A percentile compares a stretch with the other conserved stretches of the same genome.
Conservation (phyloP, 2,329 filamentous ascomycete species). For the Botrytis galanthina region DNA sequence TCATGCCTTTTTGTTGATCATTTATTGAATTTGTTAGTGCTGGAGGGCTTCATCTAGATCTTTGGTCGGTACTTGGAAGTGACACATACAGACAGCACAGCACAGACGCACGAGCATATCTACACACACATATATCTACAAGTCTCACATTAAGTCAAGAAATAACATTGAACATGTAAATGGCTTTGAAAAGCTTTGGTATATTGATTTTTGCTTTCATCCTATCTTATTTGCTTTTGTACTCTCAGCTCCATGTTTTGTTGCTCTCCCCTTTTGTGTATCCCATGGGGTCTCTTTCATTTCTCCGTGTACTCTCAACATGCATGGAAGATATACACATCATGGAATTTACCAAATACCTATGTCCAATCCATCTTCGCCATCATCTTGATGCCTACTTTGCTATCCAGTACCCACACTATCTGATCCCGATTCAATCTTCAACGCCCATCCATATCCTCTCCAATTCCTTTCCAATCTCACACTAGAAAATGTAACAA, state of each 20-base stretch:
- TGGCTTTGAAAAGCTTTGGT: neutral
- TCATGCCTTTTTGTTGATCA: neutral
- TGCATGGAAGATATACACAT: conserved; percentile 14
- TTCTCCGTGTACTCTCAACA: neutral
- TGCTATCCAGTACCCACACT: neutral
- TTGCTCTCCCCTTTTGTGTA: neutral
- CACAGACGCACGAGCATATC: neutral
- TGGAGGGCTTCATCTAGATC: neutral
- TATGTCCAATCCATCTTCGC: conserved; percentile 6
- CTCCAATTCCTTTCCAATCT: conserved; percentile 10
- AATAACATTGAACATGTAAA: neutral
- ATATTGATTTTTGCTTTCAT: conserved; percentile 1
- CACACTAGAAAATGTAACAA: conserved; percentile 3
- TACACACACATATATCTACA: neutral
- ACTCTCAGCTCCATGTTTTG: neutral
- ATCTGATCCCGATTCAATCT: neutral
- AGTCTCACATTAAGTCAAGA: neutral
- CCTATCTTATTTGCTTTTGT: neutral
- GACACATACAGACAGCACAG: neutral
- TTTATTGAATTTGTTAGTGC: neutral
- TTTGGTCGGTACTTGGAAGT: neutral
- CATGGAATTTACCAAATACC: neutral
- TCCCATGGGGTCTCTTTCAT: neutral
- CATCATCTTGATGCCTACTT: neutral
- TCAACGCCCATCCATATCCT: conserved; percentile 5